A percentile compares a stretch with the other conserved stretches of the same genome.
Conservation (phyloP, 169 alveolate species). For the Plasmodium gaboni region DNA sequence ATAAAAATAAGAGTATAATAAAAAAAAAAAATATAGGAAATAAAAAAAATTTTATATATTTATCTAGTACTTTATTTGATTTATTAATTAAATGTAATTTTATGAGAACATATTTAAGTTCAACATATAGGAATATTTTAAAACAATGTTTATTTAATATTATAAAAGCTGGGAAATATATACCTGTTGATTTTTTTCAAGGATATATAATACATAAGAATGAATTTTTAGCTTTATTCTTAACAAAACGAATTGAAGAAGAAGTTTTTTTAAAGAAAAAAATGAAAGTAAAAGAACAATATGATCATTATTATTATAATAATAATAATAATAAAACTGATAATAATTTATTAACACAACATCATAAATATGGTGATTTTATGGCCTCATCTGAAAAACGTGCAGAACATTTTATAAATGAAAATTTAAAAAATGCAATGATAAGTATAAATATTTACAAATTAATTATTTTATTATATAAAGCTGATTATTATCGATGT, state of each 20-base stretch:
- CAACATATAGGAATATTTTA: slow-evolving; percentile 58
- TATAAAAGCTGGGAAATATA: slow-evolving; percentile 36
- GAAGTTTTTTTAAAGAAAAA: slow-evolving; percentile 56
- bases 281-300: slow-evolving; percentile 27
- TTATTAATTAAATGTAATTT: slow-evolving; percentile 56
- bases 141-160: slow-evolving; percentile 64
- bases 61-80: slow-evolving; percentile 53
- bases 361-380: slow-evolving; percentile 33
- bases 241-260: slow-evolving; percentile 49
- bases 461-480: slow-evolving; percentile 42
- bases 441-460: slow-evolving; percentile 36
- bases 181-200: slow-evolving; percentile 74
- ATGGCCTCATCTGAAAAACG: slow-evolving; percentile 50
- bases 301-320: slow-evolving; percentile 12
- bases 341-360: too few relatives aligned
- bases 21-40: slow-evolving; percentile 24
- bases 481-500: slow-evolving; percentile 67
- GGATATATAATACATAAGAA: slow-evolving; percentile 72
- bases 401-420: slow-evolving; percentile 71
- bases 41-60: slow-evolving; percentile 28
- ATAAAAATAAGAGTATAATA: slow-evolving; percentile 39
- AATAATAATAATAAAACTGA: not conserved
- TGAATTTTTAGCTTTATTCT: slow-evolving; percentile 53
- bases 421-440: slow-evolving; percentile 52
- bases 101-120: slow-evolving; percentile 56